phyloP scores from a whole-genome alignment of 257 asterid species.

The Nicotiana tabacum region DNA sequence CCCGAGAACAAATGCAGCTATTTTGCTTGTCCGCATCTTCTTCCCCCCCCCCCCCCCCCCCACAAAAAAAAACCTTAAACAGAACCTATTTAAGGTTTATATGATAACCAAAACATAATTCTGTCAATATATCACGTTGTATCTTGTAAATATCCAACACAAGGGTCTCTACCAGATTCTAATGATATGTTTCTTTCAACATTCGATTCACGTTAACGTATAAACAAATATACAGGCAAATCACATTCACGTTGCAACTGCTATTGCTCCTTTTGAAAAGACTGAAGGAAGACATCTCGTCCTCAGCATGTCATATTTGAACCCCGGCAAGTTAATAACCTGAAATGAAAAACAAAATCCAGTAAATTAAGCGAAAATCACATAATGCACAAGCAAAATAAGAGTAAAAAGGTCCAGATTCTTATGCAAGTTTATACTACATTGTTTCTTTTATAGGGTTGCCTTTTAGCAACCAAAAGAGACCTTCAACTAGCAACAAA shows the following conservation, averaged over 20 bases:
- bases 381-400: background rate
- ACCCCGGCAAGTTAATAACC: slow-evolving; percentile 23
- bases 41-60: background rate
- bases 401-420: background rate
- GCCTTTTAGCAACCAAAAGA: background rate
- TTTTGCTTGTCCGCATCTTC: background rate
- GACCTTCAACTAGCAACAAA: background rate
- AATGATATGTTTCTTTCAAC: background rate
- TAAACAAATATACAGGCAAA: slow-evolving; percentile 14
- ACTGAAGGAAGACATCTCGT: slow-evolving; percentile 13
- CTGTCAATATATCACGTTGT: background rate
- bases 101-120: background rate
- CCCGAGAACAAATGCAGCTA: background rate
- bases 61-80: background rate
- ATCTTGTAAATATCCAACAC: background rate
- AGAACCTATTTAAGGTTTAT: background rate
- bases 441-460: background rate
- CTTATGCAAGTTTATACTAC: background rate
- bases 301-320: slow-evolving; percentile 53
- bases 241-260: slow-evolving; percentile 6
- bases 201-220: background rate
- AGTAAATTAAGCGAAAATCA: background rate
- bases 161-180: slow-evolving; percentile 6
- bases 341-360: slow-evolving; percentile 14
- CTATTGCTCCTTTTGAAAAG: background rate